A percentile compares a stretch with the other conserved stretches of the same genome.
phyloP scores from a whole-genome alignment of 371 early-diverging fungal species.

The Nematocida parisii region DNA sequence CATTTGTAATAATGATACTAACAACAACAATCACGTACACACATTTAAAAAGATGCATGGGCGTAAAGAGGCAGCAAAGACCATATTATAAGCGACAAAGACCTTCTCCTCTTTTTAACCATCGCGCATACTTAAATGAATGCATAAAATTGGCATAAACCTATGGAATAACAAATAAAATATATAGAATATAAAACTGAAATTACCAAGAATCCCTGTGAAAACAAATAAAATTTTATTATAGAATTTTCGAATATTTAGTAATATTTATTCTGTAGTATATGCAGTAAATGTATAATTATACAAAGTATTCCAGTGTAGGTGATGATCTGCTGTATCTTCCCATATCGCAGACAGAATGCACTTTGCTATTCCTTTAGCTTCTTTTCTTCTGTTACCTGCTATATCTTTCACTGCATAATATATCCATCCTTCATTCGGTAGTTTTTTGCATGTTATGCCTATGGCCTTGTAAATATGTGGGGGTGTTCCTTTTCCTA shows the following conservation, averaged over 20 bases:
- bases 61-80: neutral
- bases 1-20: neutral
- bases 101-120: neutral
- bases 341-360: slow-evolving; percentile 3
- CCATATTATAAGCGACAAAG: neutral
- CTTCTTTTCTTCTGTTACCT: slow-evolving; percentile 15
- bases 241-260: too few species aligned
- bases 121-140: too few species aligned
- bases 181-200: too few species aligned
- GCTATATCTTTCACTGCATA: slow-evolving; percentile 16
- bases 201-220: too few species aligned
- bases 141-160: too few species aligned
- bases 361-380: neutral
- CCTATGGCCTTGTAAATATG: neutral
- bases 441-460: neutral
- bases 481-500: slow-evolving; percentile 1
- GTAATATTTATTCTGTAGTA: too few species aligned
- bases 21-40: neutral
- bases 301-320: neutral
- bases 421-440: slow-evolving; percentile 36
- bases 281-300: neutral
- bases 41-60: neutral
- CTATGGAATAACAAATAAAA: too few species aligned
- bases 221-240: too few species aligned
- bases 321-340: slow-evolving; percentile 8